Percentiles rank a stretch among this genome's conserved stretches.
Evolutionary conservation across 352 stramenopile species (phyloP).

Genomic region (Peronospora destructor): DNA sequence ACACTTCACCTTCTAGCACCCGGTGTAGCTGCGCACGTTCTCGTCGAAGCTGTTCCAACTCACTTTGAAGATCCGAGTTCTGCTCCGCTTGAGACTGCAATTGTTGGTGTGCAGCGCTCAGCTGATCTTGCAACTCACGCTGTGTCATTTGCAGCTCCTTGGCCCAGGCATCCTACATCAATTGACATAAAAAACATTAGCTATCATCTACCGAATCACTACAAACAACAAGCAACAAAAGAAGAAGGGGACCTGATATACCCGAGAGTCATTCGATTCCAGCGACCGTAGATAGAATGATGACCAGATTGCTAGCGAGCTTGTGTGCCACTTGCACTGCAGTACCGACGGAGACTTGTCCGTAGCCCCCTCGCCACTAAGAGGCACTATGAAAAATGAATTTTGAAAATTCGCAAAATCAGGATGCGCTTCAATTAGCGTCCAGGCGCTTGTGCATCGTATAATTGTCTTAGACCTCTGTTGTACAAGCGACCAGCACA

Average conservation of each 20-base stretch:
- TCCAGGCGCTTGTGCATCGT: conserved; percentile 67
- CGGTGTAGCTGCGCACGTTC: conserved; percentile 51
- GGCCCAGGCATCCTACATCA: conserved; percentile 64
- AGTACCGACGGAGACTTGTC: conserved; percentile 68
- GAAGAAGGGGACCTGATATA: conserved; percentile 51
- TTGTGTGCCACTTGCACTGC: conserved; percentile 84
- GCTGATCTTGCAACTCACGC: conserved; percentile 62
- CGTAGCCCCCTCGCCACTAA: conserved; percentile 23
- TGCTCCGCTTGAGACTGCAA: conserved; percentile 61
- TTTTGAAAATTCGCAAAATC: conserved; percentile 52
- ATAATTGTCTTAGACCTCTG: conserved; percentile 53
- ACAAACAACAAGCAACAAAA: neutral
- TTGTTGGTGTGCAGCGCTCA: conserved; percentile 57
- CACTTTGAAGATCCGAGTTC: conserved; percentile 66
- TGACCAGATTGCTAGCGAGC: conserved; percentile 73
- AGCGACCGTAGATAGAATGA: conserved; percentile 80
- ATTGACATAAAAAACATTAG: neutral
- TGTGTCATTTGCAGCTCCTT: conserved; percentile 78
- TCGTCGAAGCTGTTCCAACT: conserved; percentile 60
- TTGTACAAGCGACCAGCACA: neutral
- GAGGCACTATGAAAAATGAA: conserved; percentile 67
- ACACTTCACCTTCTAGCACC: conserved; percentile 69
- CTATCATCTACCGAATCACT: neutral
- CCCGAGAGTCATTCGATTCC: conserved; percentile 72
- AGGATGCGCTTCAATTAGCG: conserved; percentile 38